phyloP scores from a whole-genome alignment of 1,284 basidiomycete genomes.

The Cryptococcus sp. region DNA sequence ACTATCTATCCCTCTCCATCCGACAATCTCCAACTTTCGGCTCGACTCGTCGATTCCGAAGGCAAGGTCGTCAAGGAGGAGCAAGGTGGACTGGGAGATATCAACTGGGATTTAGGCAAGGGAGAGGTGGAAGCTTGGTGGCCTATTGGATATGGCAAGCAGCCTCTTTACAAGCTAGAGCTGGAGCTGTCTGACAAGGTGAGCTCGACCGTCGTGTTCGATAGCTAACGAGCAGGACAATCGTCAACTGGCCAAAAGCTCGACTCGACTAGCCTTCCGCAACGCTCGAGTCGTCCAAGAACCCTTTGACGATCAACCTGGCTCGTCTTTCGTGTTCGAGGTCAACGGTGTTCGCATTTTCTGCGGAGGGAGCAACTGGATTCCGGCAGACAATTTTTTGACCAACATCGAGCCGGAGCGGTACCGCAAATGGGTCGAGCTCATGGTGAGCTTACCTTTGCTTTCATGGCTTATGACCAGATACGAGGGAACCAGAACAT shows the following conservation, averaged over 20 bases:
- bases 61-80: conserved; percentile 24
- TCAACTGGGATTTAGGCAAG: conserved; percentile 53
- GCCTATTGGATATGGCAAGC: conserved; percentile 73
- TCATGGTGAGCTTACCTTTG: conserved; percentile 34
- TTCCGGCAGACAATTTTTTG: conserved; percentile 80
- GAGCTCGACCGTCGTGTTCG: too few relatives aligned
- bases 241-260: conserved; percentile 21
- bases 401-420: conserved; percentile 58
- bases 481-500: conserved; percentile 53
- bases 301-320: conserved; percentile 62
- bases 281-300: conserved; percentile 69
- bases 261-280: conserved; percentile 61
- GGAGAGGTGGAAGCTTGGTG: conserved; percentile 63
- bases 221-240: background rate
- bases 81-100: conserved; percentile 43
- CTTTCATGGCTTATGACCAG: conserved; percentile 5
- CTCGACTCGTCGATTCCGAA: background rate
- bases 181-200: conserved; percentile 57
- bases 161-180: conserved; percentile 65
- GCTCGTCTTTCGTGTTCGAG: conserved; percentile 78
- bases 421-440: conserved; percentile 49
- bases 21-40: background rate
- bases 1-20: background rate
- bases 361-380: conserved; percentile 89
- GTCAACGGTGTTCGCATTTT: conserved; percentile 83